Percentiles rank a stretch among this genome's conserved stretches.
Conservation (phyloP, 768 basidiomycete species). For the Suillus weaverae region DNA sequence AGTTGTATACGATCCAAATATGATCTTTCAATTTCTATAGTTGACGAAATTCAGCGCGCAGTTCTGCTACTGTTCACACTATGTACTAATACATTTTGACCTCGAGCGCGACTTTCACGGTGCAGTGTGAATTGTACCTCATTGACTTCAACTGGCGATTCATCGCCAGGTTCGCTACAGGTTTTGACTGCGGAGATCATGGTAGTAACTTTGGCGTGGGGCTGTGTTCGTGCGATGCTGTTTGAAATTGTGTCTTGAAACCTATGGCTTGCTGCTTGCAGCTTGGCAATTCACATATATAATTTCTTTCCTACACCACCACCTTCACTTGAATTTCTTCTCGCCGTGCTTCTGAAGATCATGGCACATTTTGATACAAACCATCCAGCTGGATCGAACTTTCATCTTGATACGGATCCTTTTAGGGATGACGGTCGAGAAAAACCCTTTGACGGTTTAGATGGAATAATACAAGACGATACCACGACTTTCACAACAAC, state of each 20-base stretch:
- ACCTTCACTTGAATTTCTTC: neutral
- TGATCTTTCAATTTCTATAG: neutral
- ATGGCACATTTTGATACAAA: slow-evolving; percentile 25
- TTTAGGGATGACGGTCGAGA: slow-evolving; percentile 26
- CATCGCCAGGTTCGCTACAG: neutral
- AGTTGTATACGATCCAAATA: neutral
- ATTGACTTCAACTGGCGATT: neutral
- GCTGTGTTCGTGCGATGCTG: neutral
- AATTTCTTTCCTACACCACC: slow-evolving; percentile 5
- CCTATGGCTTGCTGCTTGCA: neutral
- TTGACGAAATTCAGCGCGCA: neutral
- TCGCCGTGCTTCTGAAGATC: slow-evolving; percentile 23
- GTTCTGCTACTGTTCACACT: neutral
- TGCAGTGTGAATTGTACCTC: neutral
- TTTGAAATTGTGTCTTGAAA: neutral
- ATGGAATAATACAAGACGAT: slow-evolving; percentile 18
- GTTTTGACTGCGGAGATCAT: neutral
- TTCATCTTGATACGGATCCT: slow-evolving; percentile 24
- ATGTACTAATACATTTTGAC: neutral
- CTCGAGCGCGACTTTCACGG: neutral
- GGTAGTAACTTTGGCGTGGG: neutral
- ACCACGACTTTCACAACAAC: slow-evolving; percentile 20
- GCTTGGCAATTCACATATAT: neutral
- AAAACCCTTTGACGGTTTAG: slow-evolving; percentile 20
- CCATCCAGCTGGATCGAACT: slow-evolving; percentile 11